Evolutionary conservation across 768 basidiomycete species (phyloP), one percentile per base, ranked within the genome.

Genomic region (Lentinula edodes): DNA sequence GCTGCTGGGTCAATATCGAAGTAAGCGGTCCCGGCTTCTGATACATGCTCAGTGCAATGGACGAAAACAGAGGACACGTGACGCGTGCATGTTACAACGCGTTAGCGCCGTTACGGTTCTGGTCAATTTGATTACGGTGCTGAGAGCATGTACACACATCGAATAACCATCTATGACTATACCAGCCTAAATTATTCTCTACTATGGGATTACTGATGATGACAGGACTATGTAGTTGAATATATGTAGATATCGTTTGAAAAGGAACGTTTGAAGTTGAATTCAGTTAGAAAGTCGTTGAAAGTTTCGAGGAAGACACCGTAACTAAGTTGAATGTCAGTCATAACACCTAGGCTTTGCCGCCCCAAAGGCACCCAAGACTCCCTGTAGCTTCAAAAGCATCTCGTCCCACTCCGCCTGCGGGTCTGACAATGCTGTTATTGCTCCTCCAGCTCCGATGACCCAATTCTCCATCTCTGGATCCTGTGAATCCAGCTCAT

Each of bases 321-420:
- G 28, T 28, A 3, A 28, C 28, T 28, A 28, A 28, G 28, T 28
- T 28, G 28, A 28, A 28, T 28, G 28, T 28, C 28, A 52, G 13
- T 35, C 15, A 12, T 52, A 16, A 59, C 28, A 28, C 48, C 39
- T 67, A 58, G 63, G 64, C 58, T 39, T 66, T 59, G 71, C 65
- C 12, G 68, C 76, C 39, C 81, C 80, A 65, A 92, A 92, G 23
- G 84, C 81, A 48, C 82, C 78, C 54, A 92, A 74, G 51, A 90
- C 89, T 66, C 90, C 91, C 63, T 87, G 81, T 32, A 95, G 81
- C 71, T 98, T 98, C n/a, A 86, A 79, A 18, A 85, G 67, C 83
- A 98, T 96, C 71, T 98, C 95, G 6, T 96, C 94, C 95, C 95
- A 97, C 71, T 98, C 95, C 6, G 80, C 86, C 50, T 87, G 83